phyloP scores from a whole-genome alignment of 2,329 filamentous ascomycete species.

The Fusarium torreyae region DNA sequence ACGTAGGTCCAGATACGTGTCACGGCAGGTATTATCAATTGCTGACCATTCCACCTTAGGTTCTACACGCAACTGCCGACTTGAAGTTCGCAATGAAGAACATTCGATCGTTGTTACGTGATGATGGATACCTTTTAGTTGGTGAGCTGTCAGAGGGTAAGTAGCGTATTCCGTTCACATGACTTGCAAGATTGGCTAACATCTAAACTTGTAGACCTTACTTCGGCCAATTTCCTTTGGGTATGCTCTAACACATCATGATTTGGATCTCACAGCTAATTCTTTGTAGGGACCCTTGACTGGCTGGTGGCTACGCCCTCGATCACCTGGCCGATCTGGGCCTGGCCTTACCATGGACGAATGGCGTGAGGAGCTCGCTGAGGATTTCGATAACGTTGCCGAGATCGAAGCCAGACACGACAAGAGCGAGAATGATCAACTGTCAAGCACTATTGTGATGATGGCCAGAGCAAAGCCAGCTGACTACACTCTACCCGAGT shows the following conservation, averaged over 20 bases:
- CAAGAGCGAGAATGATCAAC: constrained; percentile 16
- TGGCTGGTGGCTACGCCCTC: constrained; percentile 46
- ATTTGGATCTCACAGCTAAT: background rate
- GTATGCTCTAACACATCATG: constrained; percentile 7
- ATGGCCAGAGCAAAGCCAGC: constrained; percentile 38
- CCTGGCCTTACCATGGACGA: constrained; percentile 45
- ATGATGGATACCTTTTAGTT: constrained; percentile 44
- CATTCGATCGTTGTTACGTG: constrained; percentile 42
- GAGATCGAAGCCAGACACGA: constrained; percentile 35
- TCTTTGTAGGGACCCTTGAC: constrained; percentile 39
- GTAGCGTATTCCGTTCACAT: background rate
- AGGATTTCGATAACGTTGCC: constrained; percentile 41
- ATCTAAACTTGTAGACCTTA: constrained; percentile 25
- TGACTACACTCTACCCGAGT: constrained; percentile 14
- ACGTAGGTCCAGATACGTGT: constrained; percentile 21
- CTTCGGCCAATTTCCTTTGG: constrained; percentile 46
- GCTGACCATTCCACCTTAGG: constrained; percentile 26
- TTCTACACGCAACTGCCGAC: constrained; percentile 43
- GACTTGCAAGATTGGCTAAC: constrained; percentile 16
- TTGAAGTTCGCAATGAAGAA: constrained; percentile 45
- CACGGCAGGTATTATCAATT: background rate
- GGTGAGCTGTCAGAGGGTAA: constrained; percentile 46
- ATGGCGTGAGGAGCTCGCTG: constrained; percentile 41
- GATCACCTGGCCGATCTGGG: constrained; percentile 44
- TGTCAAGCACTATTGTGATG: constrained; percentile 46